Percentiles rank a stretch among this genome's conserved stretches.
phyloP scores from a whole-genome alignment of 2,329 filamentous ascomycete genomes.

The Fusarium keratoplasticum region DNA sequence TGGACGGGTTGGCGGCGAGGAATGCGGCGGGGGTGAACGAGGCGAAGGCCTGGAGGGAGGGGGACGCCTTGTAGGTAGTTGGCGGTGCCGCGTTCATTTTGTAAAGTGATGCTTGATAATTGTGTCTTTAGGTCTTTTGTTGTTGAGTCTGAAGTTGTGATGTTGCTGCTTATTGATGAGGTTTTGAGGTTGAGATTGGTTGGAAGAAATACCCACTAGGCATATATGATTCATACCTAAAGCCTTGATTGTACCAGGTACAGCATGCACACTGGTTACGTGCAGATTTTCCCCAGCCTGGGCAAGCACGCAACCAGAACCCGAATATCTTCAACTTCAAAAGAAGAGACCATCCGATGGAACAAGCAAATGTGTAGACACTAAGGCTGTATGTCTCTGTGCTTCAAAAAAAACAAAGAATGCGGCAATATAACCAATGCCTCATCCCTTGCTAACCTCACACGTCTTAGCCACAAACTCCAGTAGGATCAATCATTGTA shows the following conservation, averaged over 20 bases:
- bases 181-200: conserved; percentile 18
- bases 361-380: background rate
- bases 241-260: background rate
- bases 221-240: background rate
- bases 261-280: background rate
- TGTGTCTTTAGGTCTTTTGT: background rate
- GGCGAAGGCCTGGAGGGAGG: conserved; percentile 31
- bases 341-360: background rate
- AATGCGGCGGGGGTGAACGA: conserved; percentile 25
- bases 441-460: background rate
- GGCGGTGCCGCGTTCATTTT: conserved; percentile 9
- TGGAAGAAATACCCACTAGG: background rate
- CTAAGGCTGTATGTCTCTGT: background rate
- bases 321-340: background rate
- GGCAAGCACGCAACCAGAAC: background rate
- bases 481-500: background rate
- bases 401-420: background rate
- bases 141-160: background rate
- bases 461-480: background rate
- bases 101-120: background rate
- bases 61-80: conserved; percentile 26
- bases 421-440: background rate
- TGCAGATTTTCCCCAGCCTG: background rate
- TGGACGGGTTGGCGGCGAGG: conserved; percentile 31
- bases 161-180: conserved; percentile 26